Base-by-base conservation (phyloP, 768 basidiomycete species). In the Gloeostereum incarnatum region DNA sequence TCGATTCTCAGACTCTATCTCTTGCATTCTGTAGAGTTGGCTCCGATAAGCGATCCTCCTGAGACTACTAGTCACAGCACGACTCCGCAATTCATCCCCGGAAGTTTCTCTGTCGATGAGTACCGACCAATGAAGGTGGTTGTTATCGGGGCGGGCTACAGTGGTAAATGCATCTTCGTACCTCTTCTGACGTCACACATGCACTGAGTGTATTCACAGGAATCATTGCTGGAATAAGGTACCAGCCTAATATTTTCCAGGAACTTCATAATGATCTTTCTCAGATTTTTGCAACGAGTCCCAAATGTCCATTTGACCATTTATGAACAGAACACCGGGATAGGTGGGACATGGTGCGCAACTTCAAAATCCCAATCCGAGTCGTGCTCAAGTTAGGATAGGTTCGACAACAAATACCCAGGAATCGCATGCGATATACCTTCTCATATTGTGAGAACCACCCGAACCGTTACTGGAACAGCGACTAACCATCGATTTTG, bases 331-430 rank as follows among this genome's bases (percentile, higher is more conserved):
- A 65, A 69, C 36, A 55, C 62, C 13, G 71, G 67, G 2, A 60
- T 82, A 17, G 79, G 78, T 8, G 79, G 79, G 2, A 70, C 75
- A 2, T 82, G 79, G 79, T 70, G 60, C 45, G 54, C 58, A n/a
- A n/a, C n/a, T n/a, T n/a, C n/a, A n/a, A n/a, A n/a, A n/a, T n/a
- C n/a, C n/a, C n/a, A n/a, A n/a, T n/a, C n/a, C n/a, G n/a, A n/a
- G n/a, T n/a, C n/a, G n/a, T n/a, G n/a, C n/a, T n/a, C n/a, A n/a
- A n/a, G n/a, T n/a, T n/a, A n/a, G n/a, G n/a, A n/a, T n/a, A n/a
- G n/a, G n/a, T n/a, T n/a, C n/a, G n/a, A n/a, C 46, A 75, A n/a
- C n/a, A n/a, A n/a, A n/a, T n/a, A n/a, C n/a, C n/a, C n/a, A 62
- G 75, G 76, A 6, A 50, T 78, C 7, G 66, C 71, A 13, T 80